These are phyloP conservation scores for Melaleuca alternifolia DNA, from an alignment of 345 rosid species.

Conservation along the genomic window DNA sequence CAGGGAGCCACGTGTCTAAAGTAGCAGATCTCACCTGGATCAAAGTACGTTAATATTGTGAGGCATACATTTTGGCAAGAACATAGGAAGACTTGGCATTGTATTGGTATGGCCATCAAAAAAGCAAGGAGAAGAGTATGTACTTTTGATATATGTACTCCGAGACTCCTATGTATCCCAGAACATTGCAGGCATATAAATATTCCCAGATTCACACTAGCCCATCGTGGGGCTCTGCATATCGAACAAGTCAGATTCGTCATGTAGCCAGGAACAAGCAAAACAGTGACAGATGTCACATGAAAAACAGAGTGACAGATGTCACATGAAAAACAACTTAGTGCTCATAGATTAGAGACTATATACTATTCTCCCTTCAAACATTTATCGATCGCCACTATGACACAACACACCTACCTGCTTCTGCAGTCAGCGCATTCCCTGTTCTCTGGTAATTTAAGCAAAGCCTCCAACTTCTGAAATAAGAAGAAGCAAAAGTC, in stretches of 20 bases:
- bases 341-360: not conserved
- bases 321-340: not conserved
- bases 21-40: constrained; percentile 85
- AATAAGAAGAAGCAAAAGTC: not conserved
- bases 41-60: not conserved
- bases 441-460: constrained; percentile 74
- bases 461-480: constrained; percentile 80
- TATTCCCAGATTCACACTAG: constrained; percentile 94
- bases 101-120: not conserved
- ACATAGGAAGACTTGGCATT: not conserved
- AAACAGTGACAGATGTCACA: not conserved
- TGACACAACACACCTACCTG: constrained; percentile 41
- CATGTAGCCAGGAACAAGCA: not conserved
- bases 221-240: constrained; percentile 89
- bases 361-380: not conserved
- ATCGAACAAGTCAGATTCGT: constrained; percentile 7
- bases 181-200: constrained; percentile 98
- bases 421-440: constrained; percentile 98
- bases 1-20: constrained; percentile 97
- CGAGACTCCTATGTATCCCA: constrained; percentile 87
- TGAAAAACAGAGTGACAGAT: not conserved
- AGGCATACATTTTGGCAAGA: not conserved
- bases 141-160: constrained; percentile 97
- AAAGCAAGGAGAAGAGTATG: not conserved
- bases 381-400: not conserved